Evolutionary conservation across 371 early-diverging fungal genomes (phyloP), one percentile per base, ranked within the genome.

Genomic region (Mortierella sp.): DNA sequence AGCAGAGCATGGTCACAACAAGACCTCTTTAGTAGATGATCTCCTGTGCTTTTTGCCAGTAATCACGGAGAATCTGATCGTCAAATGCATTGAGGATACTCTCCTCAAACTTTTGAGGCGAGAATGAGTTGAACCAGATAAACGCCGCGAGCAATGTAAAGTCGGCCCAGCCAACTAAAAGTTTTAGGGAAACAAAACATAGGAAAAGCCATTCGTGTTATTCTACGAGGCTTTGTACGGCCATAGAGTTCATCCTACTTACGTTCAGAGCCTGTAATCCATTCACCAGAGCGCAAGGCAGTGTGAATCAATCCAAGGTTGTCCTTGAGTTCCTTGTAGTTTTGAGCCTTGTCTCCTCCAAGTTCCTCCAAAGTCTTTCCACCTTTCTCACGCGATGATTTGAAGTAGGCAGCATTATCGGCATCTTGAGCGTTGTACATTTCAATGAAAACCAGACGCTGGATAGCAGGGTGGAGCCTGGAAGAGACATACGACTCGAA

Each of bases 21-120:
- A 19, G 9, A 19, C n/a, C 47, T 9, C 23, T 19, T 45, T 53
- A 66, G 49, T 66, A 34, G 47, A 72, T 51, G 22, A 53, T 53
- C 37, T 66, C 53, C 28, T 72, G 72, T 26, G 64, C 66, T 19
- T 61, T 72, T 54, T 19, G 34, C 66, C 66, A 66, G 49, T 66
- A 72, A 34, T 61, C 72, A 47, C 19, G 3, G 17, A 47, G 19
- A 22, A 47, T 17, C 17, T 47, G 47, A 47, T 47, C 47, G 7
- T 62, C 68, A 40, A 63, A 59, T 0, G 64, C 64, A 17, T 63
- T 56, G 42, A 74, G 64, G 13, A 68, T n/a, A 9, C 54, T 68
- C 54, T 74, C 64, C 40, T 74, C 64, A 45, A 74, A 74, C 31
- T 64, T 62, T 37, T 68, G 49, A 23, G 68, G 74, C 28, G 74